Conservation (phyloP, 1,284 basidiomycete genomes). For the Ustilago xerochloae region DNA sequence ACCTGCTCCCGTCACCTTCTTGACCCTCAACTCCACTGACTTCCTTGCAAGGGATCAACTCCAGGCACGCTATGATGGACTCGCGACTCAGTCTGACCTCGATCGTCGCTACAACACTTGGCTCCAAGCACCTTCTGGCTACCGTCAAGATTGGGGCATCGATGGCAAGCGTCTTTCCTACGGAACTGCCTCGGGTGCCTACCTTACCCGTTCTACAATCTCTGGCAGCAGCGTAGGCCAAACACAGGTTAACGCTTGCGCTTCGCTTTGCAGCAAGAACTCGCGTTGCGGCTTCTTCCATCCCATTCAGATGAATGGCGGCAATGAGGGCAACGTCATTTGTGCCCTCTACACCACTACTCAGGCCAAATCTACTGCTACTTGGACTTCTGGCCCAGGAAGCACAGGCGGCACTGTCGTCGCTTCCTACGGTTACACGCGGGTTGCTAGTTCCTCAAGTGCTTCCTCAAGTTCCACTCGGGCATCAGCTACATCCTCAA, state of each 20-base stretch:
- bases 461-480: neutral
- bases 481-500: neutral
- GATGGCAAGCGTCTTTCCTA: constrained; percentile 19
- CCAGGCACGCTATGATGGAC: constrained; percentile 8
- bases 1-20: constrained; percentile 4
- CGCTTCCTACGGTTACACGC: constrained; percentile 24
- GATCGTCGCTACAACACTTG: constrained; percentile 9
- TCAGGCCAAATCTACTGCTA: constrained; percentile 14
- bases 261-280: neutral
- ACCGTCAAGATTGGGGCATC: constrained; percentile 20
- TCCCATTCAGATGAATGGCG: constrained; percentile 26
- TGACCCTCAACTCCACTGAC: constrained; percentile 8
- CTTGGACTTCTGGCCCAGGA: constrained; percentile 1
- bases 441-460: neutral
- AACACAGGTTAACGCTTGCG: constrained; percentile 16
- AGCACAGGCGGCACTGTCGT: constrained; percentile 16
- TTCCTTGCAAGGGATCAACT: constrained; percentile 6
- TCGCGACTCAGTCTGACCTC: neutral
- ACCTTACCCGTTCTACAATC: constrained; percentile 21
- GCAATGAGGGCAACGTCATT: constrained; percentile 21
- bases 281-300: constrained; percentile 20
- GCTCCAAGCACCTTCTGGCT: constrained; percentile 14
- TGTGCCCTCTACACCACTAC: constrained; percentile 28
- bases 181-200: constrained; percentile 16
- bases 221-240: constrained; percentile 9